Evolutionary conservation across 2,329 filamentous ascomycete genomes (phyloP).

Genomic region (Dactylellina haptotyla): DNA sequence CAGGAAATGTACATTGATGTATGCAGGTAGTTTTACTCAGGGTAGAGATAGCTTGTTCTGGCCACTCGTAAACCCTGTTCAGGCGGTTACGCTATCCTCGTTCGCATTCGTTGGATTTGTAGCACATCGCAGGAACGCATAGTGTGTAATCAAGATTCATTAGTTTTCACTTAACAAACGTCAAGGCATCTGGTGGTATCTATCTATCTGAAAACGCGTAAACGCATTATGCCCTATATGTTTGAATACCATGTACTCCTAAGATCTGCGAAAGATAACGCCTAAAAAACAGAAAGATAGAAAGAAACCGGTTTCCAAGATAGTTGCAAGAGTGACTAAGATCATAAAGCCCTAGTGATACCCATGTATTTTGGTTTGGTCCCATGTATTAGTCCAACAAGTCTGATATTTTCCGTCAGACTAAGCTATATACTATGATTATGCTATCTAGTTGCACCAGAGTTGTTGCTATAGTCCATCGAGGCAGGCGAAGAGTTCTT

Average conservation of each 20-base stretch:
- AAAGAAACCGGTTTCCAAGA: not conserved
- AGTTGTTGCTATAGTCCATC: not conserved
- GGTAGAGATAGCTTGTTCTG: not conserved
- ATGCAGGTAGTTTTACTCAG: no score
- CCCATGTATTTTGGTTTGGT: not conserved
- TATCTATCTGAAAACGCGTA: constrained; percentile 3
- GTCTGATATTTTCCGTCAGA: not conserved
- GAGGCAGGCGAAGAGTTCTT: constrained; percentile 16
- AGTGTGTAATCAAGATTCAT: not conserved
- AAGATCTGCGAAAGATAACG: not conserved
- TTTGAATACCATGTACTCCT: constrained; percentile 12
- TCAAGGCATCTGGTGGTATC: constrained; percentile 1
- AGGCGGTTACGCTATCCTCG: not conserved
- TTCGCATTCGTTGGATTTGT: not conserved
- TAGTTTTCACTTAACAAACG: not conserved
- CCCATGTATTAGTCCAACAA: no score
- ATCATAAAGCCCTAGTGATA: not conserved
- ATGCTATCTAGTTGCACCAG: not conserved
- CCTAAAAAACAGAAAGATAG: constrained; percentile 5
- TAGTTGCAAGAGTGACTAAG: not conserved
- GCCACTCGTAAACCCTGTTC: constrained; percentile 21
- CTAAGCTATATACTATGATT: not conserved
- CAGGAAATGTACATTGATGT: not conserved
- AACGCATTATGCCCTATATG: not conserved
- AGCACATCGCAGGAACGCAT: not conserved